Percentiles rank a stretch among this genome's conserved stretches.
phyloP scores from a whole-genome alignment of 768 basidiomycete species.

The Cystobasidium ongulense region DNA sequence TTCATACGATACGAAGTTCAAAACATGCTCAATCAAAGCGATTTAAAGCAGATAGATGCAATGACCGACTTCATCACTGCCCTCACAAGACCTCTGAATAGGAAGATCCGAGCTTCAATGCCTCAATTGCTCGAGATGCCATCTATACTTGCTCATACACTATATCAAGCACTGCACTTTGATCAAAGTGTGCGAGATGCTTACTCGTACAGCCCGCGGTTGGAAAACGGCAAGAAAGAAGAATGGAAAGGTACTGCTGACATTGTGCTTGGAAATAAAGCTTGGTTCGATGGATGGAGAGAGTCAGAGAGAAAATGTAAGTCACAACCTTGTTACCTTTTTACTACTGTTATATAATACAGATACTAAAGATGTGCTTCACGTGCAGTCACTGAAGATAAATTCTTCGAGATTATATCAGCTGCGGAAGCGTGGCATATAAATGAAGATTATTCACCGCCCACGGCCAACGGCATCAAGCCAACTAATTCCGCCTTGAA shows the following conservation, averaged over 20 bases:
- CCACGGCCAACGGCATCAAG: slow-evolving; percentile 47
- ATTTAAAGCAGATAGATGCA: slow-evolving; percentile 60
- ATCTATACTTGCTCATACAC: slow-evolving; percentile 82
- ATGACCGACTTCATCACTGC: slow-evolving; percentile 48
- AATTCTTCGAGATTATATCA: slow-evolving; percentile 74
- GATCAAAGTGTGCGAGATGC: slow-evolving; percentile 51
- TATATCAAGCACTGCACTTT: slow-evolving; percentile 83
- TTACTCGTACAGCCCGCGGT: neutral
- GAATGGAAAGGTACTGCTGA: slow-evolving; percentile 72
- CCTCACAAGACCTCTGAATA: slow-evolving; percentile 48
- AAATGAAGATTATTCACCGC: slow-evolving; percentile 53
- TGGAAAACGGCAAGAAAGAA: neutral
- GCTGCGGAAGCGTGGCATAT: slow-evolving; percentile 78
- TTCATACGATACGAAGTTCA: slow-evolving; percentile 75
- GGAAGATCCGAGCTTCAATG: slow-evolving; percentile 66
- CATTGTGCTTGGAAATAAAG: slow-evolving; percentile 67
- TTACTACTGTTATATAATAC: too few relatives aligned
- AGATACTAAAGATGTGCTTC: neutral
- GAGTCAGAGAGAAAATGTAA: slow-evolving; percentile 78
- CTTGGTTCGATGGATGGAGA: slow-evolving; percentile 89
- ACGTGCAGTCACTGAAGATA: slow-evolving; percentile 67
- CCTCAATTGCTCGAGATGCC: slow-evolving; percentile 64
- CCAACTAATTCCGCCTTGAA: slow-evolving; percentile 76
- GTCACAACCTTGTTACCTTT: slow-evolving; percentile 45
- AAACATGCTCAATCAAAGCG: slow-evolving; percentile 57